Conservation (phyloP, 2,329 filamentous ascomycete species). For the Hypoxylon sp. region DNA sequence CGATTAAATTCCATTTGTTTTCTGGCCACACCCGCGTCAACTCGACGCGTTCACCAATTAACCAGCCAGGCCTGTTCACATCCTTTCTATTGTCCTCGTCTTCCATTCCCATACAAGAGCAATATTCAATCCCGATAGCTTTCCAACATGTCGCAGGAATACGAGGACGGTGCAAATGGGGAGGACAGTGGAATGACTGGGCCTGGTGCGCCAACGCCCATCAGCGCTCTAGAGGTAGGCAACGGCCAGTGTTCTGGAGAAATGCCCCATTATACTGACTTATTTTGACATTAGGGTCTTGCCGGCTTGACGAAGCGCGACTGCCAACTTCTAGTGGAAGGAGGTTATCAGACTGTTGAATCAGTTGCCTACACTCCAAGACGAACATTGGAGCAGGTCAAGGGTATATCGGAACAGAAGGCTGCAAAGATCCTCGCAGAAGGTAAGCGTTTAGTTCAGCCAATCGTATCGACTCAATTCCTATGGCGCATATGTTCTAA, state of each 20-base stretch:
- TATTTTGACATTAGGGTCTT: constrained; percentile 74
- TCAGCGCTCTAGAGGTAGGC: constrained; percentile 86
- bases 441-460: constrained; percentile 69
- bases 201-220: constrained; percentile 93
- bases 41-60: constrained; percentile 40
- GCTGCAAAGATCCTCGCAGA: constrained; percentile 91
- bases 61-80: background rate
- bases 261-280: background rate
- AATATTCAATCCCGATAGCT: constrained; percentile 38
- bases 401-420: constrained; percentile 98
- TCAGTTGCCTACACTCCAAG: constrained; percentile 92
- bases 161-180: constrained; percentile 74
- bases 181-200: constrained; percentile 83
- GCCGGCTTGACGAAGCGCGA: constrained; percentile 94
- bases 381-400: constrained; percentile 91
- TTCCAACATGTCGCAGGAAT: constrained; percentile 67
- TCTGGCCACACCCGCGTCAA: constrained; percentile 48
- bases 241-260: constrained; percentile 1
- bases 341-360: constrained; percentile 95
- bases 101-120: background rate
- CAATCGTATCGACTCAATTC: constrained; percentile 9
- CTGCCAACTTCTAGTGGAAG: constrained; percentile 92
- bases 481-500: constrained; percentile 34
- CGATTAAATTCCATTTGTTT: constrained; percentile 48
- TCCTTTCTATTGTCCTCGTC: constrained; percentile 3